phyloP scores from a whole-genome alignment of 352 stramenopile genomes.

The Globisporangium yorkense region DNA sequence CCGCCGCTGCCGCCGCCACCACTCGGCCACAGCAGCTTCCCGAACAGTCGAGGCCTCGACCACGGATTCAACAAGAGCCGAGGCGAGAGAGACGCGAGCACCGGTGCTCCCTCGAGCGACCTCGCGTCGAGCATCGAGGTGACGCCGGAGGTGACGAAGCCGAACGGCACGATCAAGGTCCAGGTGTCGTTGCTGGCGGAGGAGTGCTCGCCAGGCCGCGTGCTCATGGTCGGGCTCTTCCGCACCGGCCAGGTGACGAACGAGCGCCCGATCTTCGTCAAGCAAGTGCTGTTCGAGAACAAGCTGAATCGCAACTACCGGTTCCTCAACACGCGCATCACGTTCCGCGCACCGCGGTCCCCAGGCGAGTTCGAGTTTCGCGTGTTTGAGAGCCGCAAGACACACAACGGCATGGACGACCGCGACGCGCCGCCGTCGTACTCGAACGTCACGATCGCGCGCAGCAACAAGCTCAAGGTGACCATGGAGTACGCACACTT shows the following conservation, averaged over 20 bases:
- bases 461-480: slow-evolving; percentile 68
- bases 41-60: not conserved
- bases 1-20: too few species aligned
- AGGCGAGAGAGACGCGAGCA: not conserved
- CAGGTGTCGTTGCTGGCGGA: slow-evolving; percentile 55
- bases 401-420: slow-evolving; percentile 15
- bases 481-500: slow-evolving; percentile 76
- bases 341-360: slow-evolving; percentile 70
- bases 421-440: slow-evolving; percentile 24
- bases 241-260: slow-evolving; percentile 66
- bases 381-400: slow-evolving; percentile 67
- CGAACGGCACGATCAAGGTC: slow-evolving; percentile 77
- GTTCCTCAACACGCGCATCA: slow-evolving; percentile 72
- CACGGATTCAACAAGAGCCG: slow-evolving; percentile 23
- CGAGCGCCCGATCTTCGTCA: slow-evolving; percentile 81
- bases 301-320: slow-evolving; percentile 59
- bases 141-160: slow-evolving; percentile 54
- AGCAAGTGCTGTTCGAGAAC: slow-evolving; percentile 78
- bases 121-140: slow-evolving; percentile 26
- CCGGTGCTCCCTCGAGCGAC: slow-evolving; percentile 16
- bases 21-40: not conserved
- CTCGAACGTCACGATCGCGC: slow-evolving; percentile 62
- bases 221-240: slow-evolving; percentile 75
- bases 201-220: slow-evolving; percentile 47
- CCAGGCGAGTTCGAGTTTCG: slow-evolving; percentile 81